phyloP scores from a whole-genome alignment of 768 basidiomycete species.

The Mycena amicta region DNA sequence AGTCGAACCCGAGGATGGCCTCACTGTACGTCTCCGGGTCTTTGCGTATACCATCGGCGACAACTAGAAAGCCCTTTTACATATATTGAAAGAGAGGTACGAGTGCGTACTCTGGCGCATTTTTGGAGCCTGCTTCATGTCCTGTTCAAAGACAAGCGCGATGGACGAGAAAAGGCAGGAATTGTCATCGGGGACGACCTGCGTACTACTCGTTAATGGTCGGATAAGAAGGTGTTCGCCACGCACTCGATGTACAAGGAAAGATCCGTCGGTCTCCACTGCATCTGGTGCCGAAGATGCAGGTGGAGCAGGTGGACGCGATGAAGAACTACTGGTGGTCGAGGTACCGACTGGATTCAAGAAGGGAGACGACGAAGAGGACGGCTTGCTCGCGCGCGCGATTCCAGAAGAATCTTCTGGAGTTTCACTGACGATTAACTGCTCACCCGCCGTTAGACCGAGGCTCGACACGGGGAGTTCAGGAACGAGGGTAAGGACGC shows the following conservation, averaged over 20 bases:
- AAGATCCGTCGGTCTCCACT: slow-evolving; percentile 64
- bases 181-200: slow-evolving; percentile 97
- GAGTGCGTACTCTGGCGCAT: slow-evolving; percentile 69
- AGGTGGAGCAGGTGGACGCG: slow-evolving; percentile 10
- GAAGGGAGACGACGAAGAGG: slow-evolving; percentile 20
- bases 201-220: neutral
- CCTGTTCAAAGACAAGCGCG: slow-evolving; percentile 84
- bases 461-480: slow-evolving; percentile 77
- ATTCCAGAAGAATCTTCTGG: slow-evolving; percentile 24
- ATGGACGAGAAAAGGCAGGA: slow-evolving; percentile 91
- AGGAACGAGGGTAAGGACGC: slow-evolving; percentile 67
- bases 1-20: slow-evolving; percentile 79
- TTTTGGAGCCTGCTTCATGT: slow-evolving; percentile 64
- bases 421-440: slow-evolving; percentile 73
- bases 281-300: slow-evolving; percentile 49
- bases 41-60: slow-evolving; percentile 76
- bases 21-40: slow-evolving; percentile 79
- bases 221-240: neutral
- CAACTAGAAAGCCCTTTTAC: slow-evolving; percentile 54
- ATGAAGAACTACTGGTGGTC: slow-evolving; percentile 2
- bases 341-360: slow-evolving; percentile 9
- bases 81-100: neutral
- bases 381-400: slow-evolving; percentile 26
- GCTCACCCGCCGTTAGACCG: slow-evolving; percentile 78
- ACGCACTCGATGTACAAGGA: slow-evolving; percentile 72